Base-by-base conservation (phyloP, 108 stramenopile species). In the Cylindrotheca fusiformis region DNA sequence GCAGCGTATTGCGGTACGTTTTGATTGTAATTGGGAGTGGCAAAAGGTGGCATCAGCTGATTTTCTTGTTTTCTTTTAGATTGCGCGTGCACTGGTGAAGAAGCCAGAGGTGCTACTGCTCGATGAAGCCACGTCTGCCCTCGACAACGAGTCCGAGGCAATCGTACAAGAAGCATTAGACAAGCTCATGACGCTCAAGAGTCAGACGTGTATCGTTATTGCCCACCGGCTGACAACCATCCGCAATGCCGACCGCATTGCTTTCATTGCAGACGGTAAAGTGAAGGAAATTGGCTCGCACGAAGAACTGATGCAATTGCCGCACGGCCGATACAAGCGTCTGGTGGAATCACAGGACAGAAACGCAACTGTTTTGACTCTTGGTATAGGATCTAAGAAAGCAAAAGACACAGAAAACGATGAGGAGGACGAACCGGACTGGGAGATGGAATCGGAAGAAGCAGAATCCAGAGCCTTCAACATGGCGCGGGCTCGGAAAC, bases 161-260 rank as follows among this genome's bases (percentile, higher is more conserved):
- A 63, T 91, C 14, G 94, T 97, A 5, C 96, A 95, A 60, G 83
- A 71, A 25, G 94, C 96, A 8, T 54, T 97, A 20, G 90, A 95
- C 69, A 64, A 79, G 52, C 63, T 96, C 36, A 90, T 94, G 79
- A 69, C 57, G 19, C 67, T 68, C 23, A 65, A 64, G 1, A 58
- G 75, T 28, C 82, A 82, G 25, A 93, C 95, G 6, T 77, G 74
- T 19, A 75, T 96, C 55, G 77, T 94, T 0, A 90, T 96, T 67
- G 92, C 95, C 6, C 95, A 96, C 63, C 71, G 91, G 5, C 67
- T 92, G 31, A 76, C 79, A n/a, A 96, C 96, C 4, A 83, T 97
- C 32, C 70, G 84, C 22, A 84, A 86, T 44, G 81, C 82, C 33
- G 90, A 91, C 58, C 76, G 82, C 1, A 91, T 91, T 52, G 90